Percentiles rank a stretch among this genome's conserved stretches.
Conservation (phyloP, 2,329 filamentous ascomycete genomes). For the Colletotrichum destructivum region DNA sequence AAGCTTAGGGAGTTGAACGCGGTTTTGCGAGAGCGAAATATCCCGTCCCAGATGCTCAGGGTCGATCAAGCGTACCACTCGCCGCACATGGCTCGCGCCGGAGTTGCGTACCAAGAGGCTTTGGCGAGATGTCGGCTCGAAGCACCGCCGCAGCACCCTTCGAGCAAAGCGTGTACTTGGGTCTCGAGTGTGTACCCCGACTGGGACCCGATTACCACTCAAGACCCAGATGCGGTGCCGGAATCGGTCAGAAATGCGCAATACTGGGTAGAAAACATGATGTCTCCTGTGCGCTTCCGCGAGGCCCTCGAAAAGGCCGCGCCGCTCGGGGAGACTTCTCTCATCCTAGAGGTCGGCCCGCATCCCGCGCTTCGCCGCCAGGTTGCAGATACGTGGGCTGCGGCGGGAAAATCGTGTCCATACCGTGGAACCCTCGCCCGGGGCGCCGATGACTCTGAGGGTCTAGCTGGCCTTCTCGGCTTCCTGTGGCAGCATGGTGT, state of each 20-base stretch:
- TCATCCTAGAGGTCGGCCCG: conserved; percentile 51
- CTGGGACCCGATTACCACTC: conserved; percentile 6
- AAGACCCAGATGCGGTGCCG: background rate
- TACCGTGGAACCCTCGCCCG: conserved; percentile 47
- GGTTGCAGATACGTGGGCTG: conserved; percentile 47
- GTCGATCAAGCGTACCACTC: conserved; percentile 52
- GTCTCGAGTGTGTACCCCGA: conserved; percentile 28
- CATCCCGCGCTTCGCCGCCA: conserved; percentile 59
- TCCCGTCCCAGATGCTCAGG: conserved; percentile 44
- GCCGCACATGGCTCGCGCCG: conserved; percentile 44
- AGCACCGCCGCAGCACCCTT: conserved; percentile 9
- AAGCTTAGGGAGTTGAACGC: conserved; percentile 46
- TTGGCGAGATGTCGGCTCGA: conserved; percentile 38
- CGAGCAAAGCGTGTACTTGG: conserved; percentile 50
- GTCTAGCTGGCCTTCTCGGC: conserved; percentile 39
- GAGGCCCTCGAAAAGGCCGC: conserved; percentile 38
- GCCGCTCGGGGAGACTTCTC: conserved; percentile 30
- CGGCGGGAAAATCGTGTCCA: conserved; percentile 31
- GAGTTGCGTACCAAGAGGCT: conserved; percentile 1
- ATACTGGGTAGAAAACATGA: conserved; percentile 51
- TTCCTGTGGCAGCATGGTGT: conserved; percentile 46
- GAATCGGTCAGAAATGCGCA: background rate
- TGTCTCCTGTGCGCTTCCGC: conserved; percentile 48
- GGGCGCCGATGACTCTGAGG: conserved; percentile 42
- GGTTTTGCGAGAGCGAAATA: conserved; percentile 39